These are phyloP conservation scores for Jimgerdemannia flammicorona DNA, from an alignment of 192 early-diverging fungal species.

Conservation along the genomic window DNA sequence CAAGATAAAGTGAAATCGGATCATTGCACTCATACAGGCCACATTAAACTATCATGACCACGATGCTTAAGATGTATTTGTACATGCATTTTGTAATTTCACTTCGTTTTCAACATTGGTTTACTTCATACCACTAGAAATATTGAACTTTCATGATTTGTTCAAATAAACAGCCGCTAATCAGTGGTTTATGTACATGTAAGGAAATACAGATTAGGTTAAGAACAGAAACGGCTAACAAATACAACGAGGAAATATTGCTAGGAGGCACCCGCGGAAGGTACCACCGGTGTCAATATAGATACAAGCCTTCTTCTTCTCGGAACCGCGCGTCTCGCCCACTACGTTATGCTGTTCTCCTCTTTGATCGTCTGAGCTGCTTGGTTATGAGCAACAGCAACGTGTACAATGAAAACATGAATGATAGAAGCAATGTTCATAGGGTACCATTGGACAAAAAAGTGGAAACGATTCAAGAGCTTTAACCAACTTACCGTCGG, in stretches of 20 bases:
- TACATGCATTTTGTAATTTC: neutral
- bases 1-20: conserved; percentile 17
- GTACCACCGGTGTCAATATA: neutral
- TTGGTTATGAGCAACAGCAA: neutral
- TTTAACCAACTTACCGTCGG: neutral
- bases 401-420: neutral
- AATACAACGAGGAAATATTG: neutral
- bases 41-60: neutral
- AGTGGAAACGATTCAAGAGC: neutral
- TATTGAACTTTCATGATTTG: neutral
- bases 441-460: no score
- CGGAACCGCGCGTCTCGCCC: neutral
- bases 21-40: neutral
- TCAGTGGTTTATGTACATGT: neutral
- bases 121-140: neutral
- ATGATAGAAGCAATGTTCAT: no score
- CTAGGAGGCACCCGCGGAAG: no score
- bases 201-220: neutral
- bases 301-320: no score
- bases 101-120: no score
- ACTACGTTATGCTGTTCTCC: neutral
- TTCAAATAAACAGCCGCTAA: neutral
- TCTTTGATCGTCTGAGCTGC: neutral
- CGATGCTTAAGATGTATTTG: neutral
- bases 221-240: neutral